Conservation (phyloP, 2,329 filamentous ascomycete species). For the Teratosphaeria gauchensis region DNA sequence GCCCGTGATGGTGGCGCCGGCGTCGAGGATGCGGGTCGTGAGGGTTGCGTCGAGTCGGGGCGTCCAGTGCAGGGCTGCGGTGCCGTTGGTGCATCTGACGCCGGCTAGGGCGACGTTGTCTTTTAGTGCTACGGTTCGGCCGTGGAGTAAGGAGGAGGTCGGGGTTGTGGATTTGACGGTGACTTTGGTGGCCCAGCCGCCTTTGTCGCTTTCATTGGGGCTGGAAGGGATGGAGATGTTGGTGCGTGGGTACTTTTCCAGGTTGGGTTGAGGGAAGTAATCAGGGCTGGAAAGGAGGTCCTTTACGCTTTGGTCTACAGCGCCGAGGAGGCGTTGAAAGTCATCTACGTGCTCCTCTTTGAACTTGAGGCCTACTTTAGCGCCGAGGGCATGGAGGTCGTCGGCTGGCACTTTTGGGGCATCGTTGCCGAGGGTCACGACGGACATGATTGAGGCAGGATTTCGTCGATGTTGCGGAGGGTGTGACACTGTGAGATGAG, state of each 20-base stretch:
- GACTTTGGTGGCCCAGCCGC: slow-evolving; percentile 13
- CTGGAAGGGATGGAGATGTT: slow-evolving; percentile 3
- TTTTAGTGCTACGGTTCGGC: slow-evolving; percentile 32
- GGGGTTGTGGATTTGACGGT: slow-evolving; percentile 6
- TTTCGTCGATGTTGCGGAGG: too few relatives aligned
- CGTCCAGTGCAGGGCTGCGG: slow-evolving; percentile 27
- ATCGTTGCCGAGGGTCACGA: slow-evolving; percentile 5
- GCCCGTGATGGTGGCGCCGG: slow-evolving; percentile 35
- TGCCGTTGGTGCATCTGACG: slow-evolving; percentile 36
- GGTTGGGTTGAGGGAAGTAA: slow-evolving; percentile 10
- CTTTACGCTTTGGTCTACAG: slow-evolving; percentile 6
- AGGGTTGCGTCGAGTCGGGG: slow-evolving; percentile 37
- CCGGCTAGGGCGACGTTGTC: slow-evolving; percentile 40
- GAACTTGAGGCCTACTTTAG: slow-evolving; percentile 5
- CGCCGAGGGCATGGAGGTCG: slow-evolving; percentile 4
- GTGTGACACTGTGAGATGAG: neutral
- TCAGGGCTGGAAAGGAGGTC: slow-evolving; percentile 8
- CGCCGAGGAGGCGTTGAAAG: slow-evolving; percentile 11
- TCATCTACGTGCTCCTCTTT: slow-evolving; percentile 8
- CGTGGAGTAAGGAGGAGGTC: slow-evolving; percentile 5
- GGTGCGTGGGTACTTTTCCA: slow-evolving; percentile 9
- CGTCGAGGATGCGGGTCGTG: slow-evolving; percentile 33
- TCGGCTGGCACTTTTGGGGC: slow-evolving; percentile 3
- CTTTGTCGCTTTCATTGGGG: slow-evolving; percentile 8
- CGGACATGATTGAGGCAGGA: slow-evolving; percentile 1